Conservation (phyloP, 2,329 filamentous ascomycete genomes). For the Fusarium sp. region DNA sequence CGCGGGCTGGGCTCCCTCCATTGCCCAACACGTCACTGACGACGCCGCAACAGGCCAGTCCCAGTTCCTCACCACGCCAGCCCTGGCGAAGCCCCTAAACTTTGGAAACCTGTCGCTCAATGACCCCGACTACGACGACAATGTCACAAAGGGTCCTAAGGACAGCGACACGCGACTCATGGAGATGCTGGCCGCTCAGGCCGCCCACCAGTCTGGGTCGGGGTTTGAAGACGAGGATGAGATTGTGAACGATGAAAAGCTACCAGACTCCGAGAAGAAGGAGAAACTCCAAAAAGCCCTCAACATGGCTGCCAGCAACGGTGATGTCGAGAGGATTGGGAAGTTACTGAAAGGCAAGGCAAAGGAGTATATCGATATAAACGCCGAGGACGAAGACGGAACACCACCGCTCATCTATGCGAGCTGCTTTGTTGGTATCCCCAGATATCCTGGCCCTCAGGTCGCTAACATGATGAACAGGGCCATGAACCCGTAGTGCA, state of each 20-base stretch:
- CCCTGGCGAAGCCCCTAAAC: slow-evolving; percentile 83
- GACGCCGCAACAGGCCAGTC: slow-evolving; percentile 78
- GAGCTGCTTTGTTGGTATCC: slow-evolving; percentile 85
- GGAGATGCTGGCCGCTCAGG: slow-evolving; percentile 95
- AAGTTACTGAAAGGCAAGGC: slow-evolving; percentile 81
- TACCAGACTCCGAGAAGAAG: slow-evolving; percentile 82
- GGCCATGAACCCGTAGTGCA: slow-evolving; percentile 91
- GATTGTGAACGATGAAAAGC: slow-evolving; percentile 78
- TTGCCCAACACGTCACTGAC: slow-evolving; percentile 43
- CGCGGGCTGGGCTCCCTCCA: slow-evolving; percentile 17
- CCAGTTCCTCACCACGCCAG: slow-evolving; percentile 90
- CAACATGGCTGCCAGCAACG: slow-evolving; percentile 97
- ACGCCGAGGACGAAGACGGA: slow-evolving; percentile 91
- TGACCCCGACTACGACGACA: slow-evolving; percentile 79
- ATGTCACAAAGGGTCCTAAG: slow-evolving; percentile 63
- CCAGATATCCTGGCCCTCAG: background rate
- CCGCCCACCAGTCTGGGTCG: slow-evolving; percentile 80
- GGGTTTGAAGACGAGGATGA: slow-evolving; percentile 83
- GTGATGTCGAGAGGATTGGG: slow-evolving; percentile 84
- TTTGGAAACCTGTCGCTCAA: slow-evolving; percentile 87
- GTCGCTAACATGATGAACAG: slow-evolving; percentile 54
- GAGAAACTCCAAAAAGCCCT: slow-evolving; percentile 86
- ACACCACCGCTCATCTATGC: slow-evolving; percentile 98
- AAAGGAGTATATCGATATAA: slow-evolving; percentile 82
- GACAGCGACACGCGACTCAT: slow-evolving; percentile 91